Evolutionary conservation across 176 grass and related monocot genomes (phyloP).

Genomic region (Eleusine indica): DNA sequence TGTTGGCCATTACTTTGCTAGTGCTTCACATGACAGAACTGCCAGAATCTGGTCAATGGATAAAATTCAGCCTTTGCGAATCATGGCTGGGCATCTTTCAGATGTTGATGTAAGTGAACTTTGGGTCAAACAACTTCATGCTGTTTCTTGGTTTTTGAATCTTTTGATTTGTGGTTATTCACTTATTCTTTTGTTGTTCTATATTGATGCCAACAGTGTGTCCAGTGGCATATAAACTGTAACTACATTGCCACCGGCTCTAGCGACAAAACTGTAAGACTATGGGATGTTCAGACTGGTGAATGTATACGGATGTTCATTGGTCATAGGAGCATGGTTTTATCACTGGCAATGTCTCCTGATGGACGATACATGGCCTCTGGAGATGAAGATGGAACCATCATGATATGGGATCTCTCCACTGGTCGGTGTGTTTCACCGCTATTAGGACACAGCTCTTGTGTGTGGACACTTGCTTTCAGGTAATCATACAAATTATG

Average conservation of each 20-base stretch:
- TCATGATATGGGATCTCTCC: constrained; percentile 98
- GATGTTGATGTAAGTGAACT: constrained; percentile 93
- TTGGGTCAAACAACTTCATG: background rate
- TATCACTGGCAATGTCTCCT: constrained; percentile 94
- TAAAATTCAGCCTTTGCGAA: constrained; percentile 92
- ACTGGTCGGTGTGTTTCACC: constrained; percentile 76
- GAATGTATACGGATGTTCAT: constrained; percentile 94
- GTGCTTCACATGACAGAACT: constrained; percentile 94
- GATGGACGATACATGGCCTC: constrained; percentile 95
- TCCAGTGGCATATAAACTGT: constrained; percentile 98
- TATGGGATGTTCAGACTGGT: constrained; percentile 95
- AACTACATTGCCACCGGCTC: constrained; percentile 93
- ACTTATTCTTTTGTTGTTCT: constrained; percentile 33
- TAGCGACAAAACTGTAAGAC: constrained; percentile 92
- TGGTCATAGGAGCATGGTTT: constrained; percentile 94
- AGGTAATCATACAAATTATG: constrained; percentile 48
- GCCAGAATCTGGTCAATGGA: constrained; percentile 99
- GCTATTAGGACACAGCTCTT: constrained; percentile 80
- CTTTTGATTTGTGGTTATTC: constrained; percentile 21
- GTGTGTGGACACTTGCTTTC: constrained; percentile 95
- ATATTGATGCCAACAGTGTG: constrained; percentile 63
- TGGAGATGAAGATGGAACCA: constrained; percentile 91
- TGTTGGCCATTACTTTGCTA: constrained; percentile 97
- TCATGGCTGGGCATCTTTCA: constrained; percentile 96
- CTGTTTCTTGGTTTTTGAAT: background rate